Evolutionary conservation across 257 asterid species (phyloP).

Genomic region (Ilex asprella): DNA sequence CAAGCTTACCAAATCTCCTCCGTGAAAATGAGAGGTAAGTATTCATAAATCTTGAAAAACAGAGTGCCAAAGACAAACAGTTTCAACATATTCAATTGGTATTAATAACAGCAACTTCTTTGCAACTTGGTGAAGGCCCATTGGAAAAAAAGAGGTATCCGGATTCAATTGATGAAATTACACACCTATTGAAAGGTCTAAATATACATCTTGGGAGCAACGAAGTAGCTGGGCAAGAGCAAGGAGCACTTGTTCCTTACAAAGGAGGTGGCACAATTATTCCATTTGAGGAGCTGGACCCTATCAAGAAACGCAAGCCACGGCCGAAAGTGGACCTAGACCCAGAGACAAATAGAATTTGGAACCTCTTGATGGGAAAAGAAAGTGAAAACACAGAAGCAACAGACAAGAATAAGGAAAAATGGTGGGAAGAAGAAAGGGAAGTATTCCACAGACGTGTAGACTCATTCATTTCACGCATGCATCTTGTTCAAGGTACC

Average conservation of each 20-base stretch:
- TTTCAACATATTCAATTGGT: too few species aligned
- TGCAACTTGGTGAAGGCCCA: slow-evolving; percentile 39
- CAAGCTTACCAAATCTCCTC: slow-evolving; percentile 20
- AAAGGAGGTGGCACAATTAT: slow-evolving; percentile 51
- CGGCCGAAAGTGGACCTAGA: slow-evolving; percentile 96
- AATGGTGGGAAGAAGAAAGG: slow-evolving; percentile 92
- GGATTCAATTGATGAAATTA: slow-evolving; percentile 37
- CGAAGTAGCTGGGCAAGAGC: slow-evolving; percentile 20
- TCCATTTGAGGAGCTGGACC: slow-evolving; percentile 41
- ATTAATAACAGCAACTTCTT: background rate
- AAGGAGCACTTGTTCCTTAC: slow-evolving; percentile 65
- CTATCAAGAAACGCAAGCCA: slow-evolving; percentile 39
- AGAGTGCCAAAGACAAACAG: too few species aligned
- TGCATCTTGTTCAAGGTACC: slow-evolving; percentile 95
- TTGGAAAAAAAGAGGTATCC: slow-evolving; percentile 16
- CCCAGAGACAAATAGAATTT: slow-evolving; percentile 71
- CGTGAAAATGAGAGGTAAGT: slow-evolving; percentile 46
- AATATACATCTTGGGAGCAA: slow-evolving; percentile 27
- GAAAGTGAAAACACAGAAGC: slow-evolving; percentile 50
- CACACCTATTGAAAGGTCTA: slow-evolving; percentile 32
- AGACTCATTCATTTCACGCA: slow-evolving; percentile 79
- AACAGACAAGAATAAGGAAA: slow-evolving; percentile 45
- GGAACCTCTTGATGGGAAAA: slow-evolving; percentile 85
- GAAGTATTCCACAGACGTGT: slow-evolving; percentile 69
- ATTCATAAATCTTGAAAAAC: too few species aligned